Evolutionary conservation across 768 basidiomycete genomes (phyloP), one percentile per base, ranked within the genome.

Genomic region (Omphalotus guepiniiformis): DNA sequence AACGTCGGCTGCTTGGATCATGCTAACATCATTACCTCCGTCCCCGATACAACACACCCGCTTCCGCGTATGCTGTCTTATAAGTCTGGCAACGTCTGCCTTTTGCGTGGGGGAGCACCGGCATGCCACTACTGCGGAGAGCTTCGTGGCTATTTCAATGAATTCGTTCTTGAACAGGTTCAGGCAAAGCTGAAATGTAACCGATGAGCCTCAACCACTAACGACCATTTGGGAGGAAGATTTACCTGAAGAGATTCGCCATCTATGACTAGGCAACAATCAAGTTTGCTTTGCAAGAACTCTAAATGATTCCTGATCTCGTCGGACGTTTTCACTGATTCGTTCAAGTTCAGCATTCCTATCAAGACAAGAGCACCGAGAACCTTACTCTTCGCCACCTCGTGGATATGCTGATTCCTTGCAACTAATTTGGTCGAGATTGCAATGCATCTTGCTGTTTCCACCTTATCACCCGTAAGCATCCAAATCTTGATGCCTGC

Each of bases 401-500:
- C 93, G 59, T 97, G 93, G 27, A 99, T 96, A 61, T 96, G 97
- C 65, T 99, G 96, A 58, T 93, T 93, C 56, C 96, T 77, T 19
- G 91, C 86, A 6, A 98, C 96, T 42, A 98, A 71, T 63, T 98
- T 98, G 6, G 91, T 96, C 29, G 93, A 96, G 53, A 98, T 93
- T 4, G 95, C 94, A 59, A 99, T 99, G 65, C 93, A 95, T 29
- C 94, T 85, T 4, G 96, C 96, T 3, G 96, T 99, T 72, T 99
- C 96, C 41, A 98, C 92, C 72, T 98, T 99, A 67, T 99, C 96
- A 1, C 96, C 95, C 0, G 96, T 99, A 57, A 98, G 73, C 96
- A 98, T 98, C 96, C 96, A 99, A 49, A 99, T 98, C 76, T 90
- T 96, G 67, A 99, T 83, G 3, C 95, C 95, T 0, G 95, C 96